phyloP scores from a whole-genome alignment of 495 filamentous ascomycete genomes.

The Aspergillus saccharolyticus region DNA sequence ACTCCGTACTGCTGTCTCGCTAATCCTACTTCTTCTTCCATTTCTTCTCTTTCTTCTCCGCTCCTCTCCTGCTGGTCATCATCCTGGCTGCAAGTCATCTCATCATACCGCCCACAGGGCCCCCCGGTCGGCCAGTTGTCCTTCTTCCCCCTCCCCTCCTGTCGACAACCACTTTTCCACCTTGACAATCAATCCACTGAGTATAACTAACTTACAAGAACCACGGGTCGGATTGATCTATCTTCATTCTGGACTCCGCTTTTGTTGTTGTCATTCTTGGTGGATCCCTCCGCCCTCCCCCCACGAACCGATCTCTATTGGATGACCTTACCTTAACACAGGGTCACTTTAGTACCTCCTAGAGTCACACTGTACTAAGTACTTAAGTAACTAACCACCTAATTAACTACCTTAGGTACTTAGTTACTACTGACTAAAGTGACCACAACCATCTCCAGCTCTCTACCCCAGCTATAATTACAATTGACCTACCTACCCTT shows the following conservation, averaged over 20 bases:
- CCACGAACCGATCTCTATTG: not conserved
- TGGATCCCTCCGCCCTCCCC: too few species aligned
- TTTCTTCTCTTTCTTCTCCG: slow-evolving; percentile 3
- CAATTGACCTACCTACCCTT: slow-evolving; percentile 1
- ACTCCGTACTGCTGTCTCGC: not conserved
- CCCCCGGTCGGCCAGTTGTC: slow-evolving; percentile 15
- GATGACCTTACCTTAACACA: not conserved
- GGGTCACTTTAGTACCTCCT: too few species aligned
- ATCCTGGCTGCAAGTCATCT: slow-evolving; percentile 6
- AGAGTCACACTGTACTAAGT: too few species aligned
- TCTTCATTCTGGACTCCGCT: not conserved
- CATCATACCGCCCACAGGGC: not conserved
- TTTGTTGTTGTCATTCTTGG: not conserved
- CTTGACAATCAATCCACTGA: not conserved
- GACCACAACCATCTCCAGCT: not conserved
- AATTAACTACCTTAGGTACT: too few species aligned
- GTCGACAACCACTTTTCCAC: not conserved
- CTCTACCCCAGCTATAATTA: not conserved
- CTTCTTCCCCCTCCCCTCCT: not conserved
- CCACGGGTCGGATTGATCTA: too few species aligned
- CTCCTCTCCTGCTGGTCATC: not conserved
- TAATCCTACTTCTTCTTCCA: not conserved
- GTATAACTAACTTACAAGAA: too few species aligned
- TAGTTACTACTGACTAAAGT: not conserved
- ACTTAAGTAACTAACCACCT: too few species aligned